Evolutionary conservation across 768 basidiomycete species (phyloP).

Genomic region (Cubamyces lactineus): DNA sequence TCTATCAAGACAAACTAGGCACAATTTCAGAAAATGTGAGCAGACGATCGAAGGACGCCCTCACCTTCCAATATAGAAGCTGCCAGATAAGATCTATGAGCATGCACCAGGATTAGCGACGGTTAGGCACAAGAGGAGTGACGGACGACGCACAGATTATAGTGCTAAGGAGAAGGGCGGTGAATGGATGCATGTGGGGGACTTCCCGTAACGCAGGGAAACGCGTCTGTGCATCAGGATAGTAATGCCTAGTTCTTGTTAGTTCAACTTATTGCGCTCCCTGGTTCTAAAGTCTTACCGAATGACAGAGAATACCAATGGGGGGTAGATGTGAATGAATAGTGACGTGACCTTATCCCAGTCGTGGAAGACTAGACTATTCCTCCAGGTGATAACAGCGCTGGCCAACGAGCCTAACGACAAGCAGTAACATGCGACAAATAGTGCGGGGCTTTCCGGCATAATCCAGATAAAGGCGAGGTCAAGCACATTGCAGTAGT

Average conservation of each 20-base stretch:
- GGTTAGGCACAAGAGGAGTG: not conserved
- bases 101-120: conserved; percentile 19
- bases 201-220: conserved; percentile 85
- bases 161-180: conserved; percentile 77
- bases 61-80: conserved; percentile 87
- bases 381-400: conserved; percentile 98
- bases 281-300: conserved; percentile 51
- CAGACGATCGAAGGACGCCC: not conserved
- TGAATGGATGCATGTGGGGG: conserved; percentile 68
- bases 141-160: conserved; percentile 71
- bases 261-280: not conserved
- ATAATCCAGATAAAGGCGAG: conserved; percentile 91
- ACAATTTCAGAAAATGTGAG: not conserved
- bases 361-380: conserved; percentile 97
- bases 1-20: conserved; percentile 82
- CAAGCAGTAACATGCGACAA: conserved; percentile 91
- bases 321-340: conserved; percentile 94
- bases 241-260: conserved; percentile 69
- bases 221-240: conserved; percentile 73
- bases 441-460: conserved; percentile 75
- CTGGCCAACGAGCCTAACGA: conserved; percentile 90
- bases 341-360: conserved; percentile 94
- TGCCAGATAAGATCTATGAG: conserved; percentile 88
- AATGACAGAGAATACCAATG: conserved; percentile 90
- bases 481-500: conserved; percentile 91